Evolutionary conservation across 805 yeast genomes (phyloP).

Genomic region (Yarrowia osloensis): DNA sequence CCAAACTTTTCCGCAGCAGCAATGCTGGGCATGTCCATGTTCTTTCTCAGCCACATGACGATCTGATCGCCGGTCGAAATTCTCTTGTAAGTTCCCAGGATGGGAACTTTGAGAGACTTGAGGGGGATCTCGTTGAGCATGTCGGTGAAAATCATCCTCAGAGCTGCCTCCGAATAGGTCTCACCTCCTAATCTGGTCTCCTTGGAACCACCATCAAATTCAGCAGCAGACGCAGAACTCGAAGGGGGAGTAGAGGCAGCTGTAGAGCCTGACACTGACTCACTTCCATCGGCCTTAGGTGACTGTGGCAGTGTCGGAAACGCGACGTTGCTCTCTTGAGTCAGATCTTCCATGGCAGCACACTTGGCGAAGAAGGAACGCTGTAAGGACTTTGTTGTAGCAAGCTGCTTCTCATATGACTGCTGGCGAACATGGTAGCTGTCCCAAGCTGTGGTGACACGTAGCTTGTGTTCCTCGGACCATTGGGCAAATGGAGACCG

Average conservation of each 20-base stretch:
- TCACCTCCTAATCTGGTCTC: slow-evolving; percentile 38
- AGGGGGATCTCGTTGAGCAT: slow-evolving; percentile 54
- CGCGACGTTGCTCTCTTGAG: slow-evolving; percentile 13
- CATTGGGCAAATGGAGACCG: slow-evolving; percentile 68
- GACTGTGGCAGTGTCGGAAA: slow-evolving; percentile 28
- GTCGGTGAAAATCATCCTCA: slow-evolving; percentile 45
- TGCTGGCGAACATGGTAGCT: slow-evolving; percentile 51
- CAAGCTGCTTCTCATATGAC: slow-evolving; percentile 49
- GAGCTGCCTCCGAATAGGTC: slow-evolving; percentile 42
- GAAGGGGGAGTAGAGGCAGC: neutral
- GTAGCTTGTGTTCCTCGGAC: slow-evolving; percentile 65
- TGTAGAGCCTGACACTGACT: neutral
- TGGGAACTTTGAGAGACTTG: slow-evolving; percentile 59
- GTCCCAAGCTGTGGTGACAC: slow-evolving; percentile 60
- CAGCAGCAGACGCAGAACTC: neutral
- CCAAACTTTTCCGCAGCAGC: slow-evolving; percentile 74
- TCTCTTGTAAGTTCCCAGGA: slow-evolving; percentile 65
- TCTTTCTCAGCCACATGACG: slow-evolving; percentile 58
- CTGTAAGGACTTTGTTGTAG: slow-evolving; percentile 54
- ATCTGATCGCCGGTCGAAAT: slow-evolving; percentile 64
- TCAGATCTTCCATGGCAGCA: slow-evolving; percentile 59
- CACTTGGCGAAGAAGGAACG: slow-evolving; percentile 70
- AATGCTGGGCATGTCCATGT: slow-evolving; percentile 51
- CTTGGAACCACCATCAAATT: neutral
- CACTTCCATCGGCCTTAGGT: neutral